Evolutionary conservation across 1,139 yeast species (phyloP).

Genomic region (Blastobotrys persicus): DNA sequence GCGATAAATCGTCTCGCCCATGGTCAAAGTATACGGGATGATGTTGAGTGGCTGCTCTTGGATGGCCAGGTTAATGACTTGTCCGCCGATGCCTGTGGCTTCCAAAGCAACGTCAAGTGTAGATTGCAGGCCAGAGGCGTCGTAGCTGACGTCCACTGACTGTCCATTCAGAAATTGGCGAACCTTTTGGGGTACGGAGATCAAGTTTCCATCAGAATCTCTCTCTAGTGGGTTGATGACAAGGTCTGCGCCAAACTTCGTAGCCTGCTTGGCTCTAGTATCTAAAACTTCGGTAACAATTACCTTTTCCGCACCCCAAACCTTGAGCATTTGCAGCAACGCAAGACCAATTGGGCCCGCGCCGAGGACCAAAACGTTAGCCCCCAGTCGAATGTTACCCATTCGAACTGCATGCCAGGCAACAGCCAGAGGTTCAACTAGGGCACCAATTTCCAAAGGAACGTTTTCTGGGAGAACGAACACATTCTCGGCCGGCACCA

Average conservation of each 20-base stretch:
- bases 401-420: slow-evolving; percentile 79
- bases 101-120: slow-evolving; percentile 2
- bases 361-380: slow-evolving; percentile 74
- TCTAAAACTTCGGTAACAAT: slow-evolving; percentile 51
- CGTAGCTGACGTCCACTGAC: slow-evolving; percentile 1
- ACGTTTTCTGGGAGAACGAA: slow-evolving; percentile 63
- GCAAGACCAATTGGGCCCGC: slow-evolving; percentile 92
- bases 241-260: slow-evolving; percentile 10
- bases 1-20: slow-evolving; percentile 4
- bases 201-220: neutral
- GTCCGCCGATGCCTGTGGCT: slow-evolving; percentile 6
- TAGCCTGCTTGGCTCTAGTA: slow-evolving; percentile 15
- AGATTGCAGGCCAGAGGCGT: slow-evolving; percentile 5
- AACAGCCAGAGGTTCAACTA: slow-evolving; percentile 84
- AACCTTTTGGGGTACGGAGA: neutral
- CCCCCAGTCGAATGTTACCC: slow-evolving; percentile 65
- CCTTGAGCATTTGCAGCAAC: slow-evolving; percentile 70
- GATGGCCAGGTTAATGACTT: slow-evolving; percentile 4
- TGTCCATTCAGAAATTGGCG: neutral
- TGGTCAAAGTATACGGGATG: slow-evolving; percentile 6
- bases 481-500: slow-evolving; percentile 42
- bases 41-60: slow-evolving; percentile 3
- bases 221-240: slow-evolving; percentile 7
- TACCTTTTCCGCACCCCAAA: slow-evolving; percentile 72
- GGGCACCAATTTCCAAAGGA: slow-evolving; percentile 78